Percentiles rank a stretch among this genome's conserved stretches.
Conservation (phyloP, 1,284 basidiomycete genomes). For the Leccinum griseonigrum region DNA sequence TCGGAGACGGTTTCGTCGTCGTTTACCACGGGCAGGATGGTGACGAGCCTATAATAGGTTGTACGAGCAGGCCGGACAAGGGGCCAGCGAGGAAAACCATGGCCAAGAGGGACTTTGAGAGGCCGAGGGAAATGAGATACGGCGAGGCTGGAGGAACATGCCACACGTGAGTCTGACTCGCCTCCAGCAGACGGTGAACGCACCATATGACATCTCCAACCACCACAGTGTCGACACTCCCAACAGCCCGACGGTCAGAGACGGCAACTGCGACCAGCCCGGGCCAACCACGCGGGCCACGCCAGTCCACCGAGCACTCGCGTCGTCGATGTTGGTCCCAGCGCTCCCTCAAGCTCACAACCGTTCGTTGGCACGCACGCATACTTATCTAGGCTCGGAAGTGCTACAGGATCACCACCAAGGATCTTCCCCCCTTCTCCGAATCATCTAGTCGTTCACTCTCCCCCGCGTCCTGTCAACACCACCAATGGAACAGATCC, state of each 20-base stretch:
- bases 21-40: too few relatives aligned
- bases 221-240: slow-evolving; percentile 89
- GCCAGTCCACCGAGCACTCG: slow-evolving; percentile 49
- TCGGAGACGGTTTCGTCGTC: too few relatives aligned
- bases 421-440: slow-evolving; percentile 47
- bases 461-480: slow-evolving; percentile 39
- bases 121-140: slow-evolving; percentile 86
- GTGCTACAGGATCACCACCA: slow-evolving; percentile 58
- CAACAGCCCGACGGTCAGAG: slow-evolving; percentile 73
- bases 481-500: slow-evolving; percentile 45
- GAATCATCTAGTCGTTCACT: slow-evolving; percentile 34
- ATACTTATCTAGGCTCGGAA: slow-evolving; percentile 38
- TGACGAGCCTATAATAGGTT: slow-evolving; percentile 76
- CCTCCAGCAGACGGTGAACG: slow-evolving; percentile 18
- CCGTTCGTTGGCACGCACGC: too few relatives aligned
- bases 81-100: slow-evolving; percentile 95
- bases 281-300: slow-evolving; percentile 59
- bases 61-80: slow-evolving; percentile 86
- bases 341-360: too few relatives aligned
- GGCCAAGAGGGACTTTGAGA: slow-evolving; percentile 86
- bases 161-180: slow-evolving; percentile 2
- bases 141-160: slow-evolving; percentile 61
- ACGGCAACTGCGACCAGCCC: slow-evolving; percentile 61
- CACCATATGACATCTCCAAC: slow-evolving; percentile 89
- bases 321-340: slow-evolving; percentile 22